A percentile compares a stretch with the other conserved stretches of the same genome.
phyloP scores from a whole-genome alignment of 1,284 basidiomycete species.

The Volvariella volvacea region DNA sequence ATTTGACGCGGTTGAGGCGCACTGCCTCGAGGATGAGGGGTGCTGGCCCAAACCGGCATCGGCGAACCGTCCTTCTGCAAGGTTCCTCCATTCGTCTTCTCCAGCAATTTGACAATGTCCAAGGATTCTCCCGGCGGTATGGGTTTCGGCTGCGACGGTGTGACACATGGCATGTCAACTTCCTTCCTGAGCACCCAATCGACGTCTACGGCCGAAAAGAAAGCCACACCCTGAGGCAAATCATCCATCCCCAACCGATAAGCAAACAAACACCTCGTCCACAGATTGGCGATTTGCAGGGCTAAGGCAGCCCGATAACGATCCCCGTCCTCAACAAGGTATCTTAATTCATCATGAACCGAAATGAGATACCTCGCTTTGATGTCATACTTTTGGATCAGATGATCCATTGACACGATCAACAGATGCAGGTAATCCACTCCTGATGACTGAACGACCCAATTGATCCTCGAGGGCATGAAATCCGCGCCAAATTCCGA shows the following conservation, averaged over 20 bases:
- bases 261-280: slow-evolving; percentile 92
- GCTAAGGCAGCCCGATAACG: slow-evolving; percentile 87
- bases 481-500: slow-evolving; percentile 78
- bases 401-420: slow-evolving; percentile 92
- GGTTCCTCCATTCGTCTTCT: slow-evolving; percentile 60
- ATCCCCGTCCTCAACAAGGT: slow-evolving; percentile 87
- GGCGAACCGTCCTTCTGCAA: slow-evolving; percentile 48
- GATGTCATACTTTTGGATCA: slow-evolving; percentile 79
- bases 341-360: slow-evolving; percentile 96
- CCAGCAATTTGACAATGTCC: slow-evolving; percentile 65
- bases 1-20: slow-evolving; percentile 5
- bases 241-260: slow-evolving; percentile 94
- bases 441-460: slow-evolving; percentile 98
- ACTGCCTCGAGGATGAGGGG: too few relatives aligned
- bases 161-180: slow-evolving; percentile 93
- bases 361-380: slow-evolving; percentile 93
- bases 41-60: slow-evolving; percentile 33
- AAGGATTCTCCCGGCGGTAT: slow-evolving; percentile 86
- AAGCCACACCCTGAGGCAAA: slow-evolving; percentile 89
- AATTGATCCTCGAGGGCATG: slow-evolving; percentile 96
- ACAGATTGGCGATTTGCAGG: slow-evolving; percentile 92
- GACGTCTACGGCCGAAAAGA: slow-evolving; percentile 96
- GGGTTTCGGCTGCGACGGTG: slow-evolving; percentile 82
- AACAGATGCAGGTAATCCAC: slow-evolving; percentile 98
- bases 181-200: slow-evolving; percentile 93